A percentile compares a stretch with the other conserved stretches of the same genome.
Conservation (phyloP, 148 eudicot species). For the Selenicereus undatus region DNA sequence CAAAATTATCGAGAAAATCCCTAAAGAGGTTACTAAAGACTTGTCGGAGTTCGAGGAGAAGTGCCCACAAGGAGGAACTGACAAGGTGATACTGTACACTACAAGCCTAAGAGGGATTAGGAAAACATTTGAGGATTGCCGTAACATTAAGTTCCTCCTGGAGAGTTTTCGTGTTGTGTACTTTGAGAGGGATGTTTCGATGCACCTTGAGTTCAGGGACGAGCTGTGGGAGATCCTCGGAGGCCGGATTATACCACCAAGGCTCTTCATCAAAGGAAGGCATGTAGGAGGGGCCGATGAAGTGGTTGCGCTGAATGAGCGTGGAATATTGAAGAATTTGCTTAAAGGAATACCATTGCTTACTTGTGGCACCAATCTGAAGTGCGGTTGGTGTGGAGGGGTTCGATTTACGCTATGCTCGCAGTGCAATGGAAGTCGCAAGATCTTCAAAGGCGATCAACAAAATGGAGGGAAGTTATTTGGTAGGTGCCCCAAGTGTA, state of each 20-base stretch:
- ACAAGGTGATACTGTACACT: conserved; percentile 56
- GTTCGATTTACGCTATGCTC: conserved; percentile 51
- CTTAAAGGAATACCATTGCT: conserved; percentile 52
- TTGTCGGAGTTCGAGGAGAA: conserved; percentile 42
- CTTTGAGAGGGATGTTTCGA: conserved; percentile 59
- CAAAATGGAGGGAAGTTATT: conserved; percentile 20
- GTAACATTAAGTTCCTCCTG: conserved; percentile 41
- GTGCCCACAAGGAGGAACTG: conserved; percentile 58
- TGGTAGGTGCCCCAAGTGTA: conserved; percentile 48
- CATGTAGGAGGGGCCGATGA: conserved; percentile 76
- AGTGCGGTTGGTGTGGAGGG: conserved; percentile 56
- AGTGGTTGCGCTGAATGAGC: conserved; percentile 52
- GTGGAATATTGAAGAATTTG: conserved; percentile 52
- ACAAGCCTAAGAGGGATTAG: conserved; percentile 68
- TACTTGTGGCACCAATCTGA: neutral
- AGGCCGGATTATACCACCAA: conserved; percentile 52
- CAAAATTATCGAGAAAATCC: neutral
- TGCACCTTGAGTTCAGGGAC: conserved; percentile 56
- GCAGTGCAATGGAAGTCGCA: conserved; percentile 63
- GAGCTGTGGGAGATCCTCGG: conserved; percentile 57
- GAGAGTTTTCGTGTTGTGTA: conserved; percentile 48
- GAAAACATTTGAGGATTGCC: conserved; percentile 65
- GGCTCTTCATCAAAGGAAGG: conserved; percentile 69
- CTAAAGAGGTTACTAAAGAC: neutral
- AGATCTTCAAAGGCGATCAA: conserved; percentile 34